Base-by-base conservation (phyloP, 306 rosid genomes). In the Castanea crenata region DNA sequence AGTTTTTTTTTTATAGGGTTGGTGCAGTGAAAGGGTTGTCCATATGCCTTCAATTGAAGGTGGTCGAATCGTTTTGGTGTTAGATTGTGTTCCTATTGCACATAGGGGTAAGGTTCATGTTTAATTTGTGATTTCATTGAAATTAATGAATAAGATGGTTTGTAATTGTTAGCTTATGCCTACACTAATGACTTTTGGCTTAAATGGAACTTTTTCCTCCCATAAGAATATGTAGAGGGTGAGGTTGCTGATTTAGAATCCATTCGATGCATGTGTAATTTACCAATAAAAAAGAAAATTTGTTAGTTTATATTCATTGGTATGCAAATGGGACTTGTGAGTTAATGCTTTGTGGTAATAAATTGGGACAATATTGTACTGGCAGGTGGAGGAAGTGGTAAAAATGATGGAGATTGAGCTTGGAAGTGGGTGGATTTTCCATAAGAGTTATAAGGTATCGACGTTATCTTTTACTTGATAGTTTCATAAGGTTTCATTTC, bases 331-430 rank as follows among this genome's bases (percentile, higher is more conserved):
- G 63, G 25, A 73, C 27, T 5, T n/a, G 62, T 1, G 5, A 32
- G 19, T 12, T 31, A 21, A 31, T 49, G 75, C 70, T 67, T 16
- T 44, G 34, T n/a, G 44, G 15, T 18, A 15, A 20, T 55, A 67
- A 29, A 79, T 62, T 25, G 55, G 21, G 9, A 75, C 21, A 6
- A 25, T 64, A 5, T 44, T 71, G 29, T 63, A 21, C 20, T 69
- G 71, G 76, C 82, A 93, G 95, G 95, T 91, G 71, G 81, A 82
- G 72, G 93, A 90, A 74, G 90, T 87, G 74, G 88, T 90, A 59
- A 87, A 79, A 64, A 86, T 88, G 98, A 90, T 95, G 96, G 97
- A 90, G 82, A 88, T 69, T 46, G 97, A 94, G 51, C 88, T 93
- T 6, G 98, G 89, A 79, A 84, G 82, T 79, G 87, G 87, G 65